A percentile compares a stretch with the other conserved stretches of the same genome.
Evolutionary conservation across 2,329 filamentous ascomycete genomes (phyloP).

Genomic region (Penicillium sclerotigenum): DNA sequence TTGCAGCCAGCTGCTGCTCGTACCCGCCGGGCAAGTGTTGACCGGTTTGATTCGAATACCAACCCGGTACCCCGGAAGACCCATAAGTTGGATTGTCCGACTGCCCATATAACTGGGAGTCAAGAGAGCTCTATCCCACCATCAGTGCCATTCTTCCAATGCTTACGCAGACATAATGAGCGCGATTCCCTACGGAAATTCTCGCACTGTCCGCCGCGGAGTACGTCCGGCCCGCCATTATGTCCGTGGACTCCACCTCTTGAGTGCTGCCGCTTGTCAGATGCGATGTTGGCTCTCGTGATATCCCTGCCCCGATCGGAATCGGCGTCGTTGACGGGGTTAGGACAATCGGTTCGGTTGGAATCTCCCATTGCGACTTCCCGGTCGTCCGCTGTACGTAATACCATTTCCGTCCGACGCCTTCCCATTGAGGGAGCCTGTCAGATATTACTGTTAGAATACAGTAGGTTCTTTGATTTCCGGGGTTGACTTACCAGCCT

Average conservation of each 20-base stretch:
- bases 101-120: conserved; percentile 17
- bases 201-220: conserved; percentile 18
- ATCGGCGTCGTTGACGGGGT: conserved; percentile 35
- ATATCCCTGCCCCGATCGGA: conserved; percentile 28
- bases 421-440: conserved; percentile 43
- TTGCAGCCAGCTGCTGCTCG: neutral
- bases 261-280: conserved; percentile 23
- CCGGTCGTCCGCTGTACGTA: conserved; percentile 41
- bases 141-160: conserved; percentile 27
- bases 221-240: conserved; percentile 14
- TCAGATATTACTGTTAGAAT: neutral
- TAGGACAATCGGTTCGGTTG: conserved; percentile 39
- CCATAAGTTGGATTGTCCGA: conserved; percentile 14
- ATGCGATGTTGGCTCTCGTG: conserved; percentile 25
- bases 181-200: conserved; percentile 28
- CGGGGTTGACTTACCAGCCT: conserved; percentile 34
- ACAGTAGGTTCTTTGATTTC: neutral
- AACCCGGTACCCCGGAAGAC: conserved; percentile 13
- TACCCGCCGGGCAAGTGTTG: conserved; percentile 8
- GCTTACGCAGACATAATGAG: conserved; percentile 21
- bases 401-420: conserved; percentile 38
- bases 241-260: conserved; percentile 6
- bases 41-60: conserved; percentile 17
- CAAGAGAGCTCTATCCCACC: conserved; percentile 24
- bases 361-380: conserved; percentile 42